Evolutionary conservation across 2,329 filamentous ascomycete species (phyloP), one percentile per base, ranked within the genome.

Genomic region (Shiraia bambusicola): DNA sequence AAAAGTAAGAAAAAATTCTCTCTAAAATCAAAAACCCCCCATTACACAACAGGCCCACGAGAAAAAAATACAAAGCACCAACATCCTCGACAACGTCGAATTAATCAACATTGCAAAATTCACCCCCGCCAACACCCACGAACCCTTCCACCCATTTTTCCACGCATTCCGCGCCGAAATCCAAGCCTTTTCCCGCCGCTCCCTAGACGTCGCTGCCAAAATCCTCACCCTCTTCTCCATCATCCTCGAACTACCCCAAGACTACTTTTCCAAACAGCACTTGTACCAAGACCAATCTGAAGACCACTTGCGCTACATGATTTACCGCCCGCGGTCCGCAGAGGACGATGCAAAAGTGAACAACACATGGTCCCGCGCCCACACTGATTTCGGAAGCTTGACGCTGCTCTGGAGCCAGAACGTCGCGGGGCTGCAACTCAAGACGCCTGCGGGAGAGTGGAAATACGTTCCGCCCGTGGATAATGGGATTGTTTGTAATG

Each of bases 401-500:
- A 77, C 74, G 0, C 52, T 75, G 10, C 62, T 76, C 0, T 76
- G 75, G 61, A 71, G 67, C 2, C 72, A 76, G 13, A 71, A 73
- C 2, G 69, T 77, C 12, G 71, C 73, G 0, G 72, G 70, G 1
- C 63, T 77, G 2, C 74, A 77, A 49, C 72, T 77, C 16, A 73
- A 71, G 65, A 67, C 65, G 3, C 62, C 58, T 5, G 59, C 70
- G 19, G 69, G 74, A 16, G 50, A 72, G 40, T 78, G 75, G 75
- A 71, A 74, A 29, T 71, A 73, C 13, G 74, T 76, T 0, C 67
- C 65, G 1, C 72, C 72, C 39, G 67, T 72, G 28, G 68, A 70
- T 3, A 71, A 72, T 11, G 73, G 72, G 1, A 67, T 77, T n/a
- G 72, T 77, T 4, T 69, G 76, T 33, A 78, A 78, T 34, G 71